These are phyloP conservation scores for Trichaptum fuscoviolaceum DNA, from an alignment of 768 basidiomycete genomes.

Conservation along the genomic window DNA sequence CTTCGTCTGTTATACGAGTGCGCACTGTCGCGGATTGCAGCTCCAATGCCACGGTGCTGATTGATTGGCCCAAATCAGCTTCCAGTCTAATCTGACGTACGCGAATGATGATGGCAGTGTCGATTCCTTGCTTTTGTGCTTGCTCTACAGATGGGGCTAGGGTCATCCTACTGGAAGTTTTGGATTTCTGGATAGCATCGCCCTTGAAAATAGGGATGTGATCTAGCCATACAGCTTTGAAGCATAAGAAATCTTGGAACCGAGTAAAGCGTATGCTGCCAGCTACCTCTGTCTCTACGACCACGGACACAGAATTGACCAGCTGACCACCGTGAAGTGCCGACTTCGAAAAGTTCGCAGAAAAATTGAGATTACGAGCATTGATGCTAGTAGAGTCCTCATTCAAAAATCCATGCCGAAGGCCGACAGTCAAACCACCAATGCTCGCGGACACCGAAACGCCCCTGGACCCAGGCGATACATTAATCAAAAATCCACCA, in stretches of 20 bases:
- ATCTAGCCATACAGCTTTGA: slow-evolving; percentile 94
- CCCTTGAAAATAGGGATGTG: slow-evolving; percentile 71
- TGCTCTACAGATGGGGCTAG: slow-evolving; percentile 7
- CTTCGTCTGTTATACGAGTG: slow-evolving; percentile 55
- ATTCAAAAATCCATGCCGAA: slow-evolving; percentile 82
- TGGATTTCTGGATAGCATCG: slow-evolving; percentile 16
- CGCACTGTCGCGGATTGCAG: slow-evolving; percentile 59
- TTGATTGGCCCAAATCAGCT: slow-evolving; percentile 83
- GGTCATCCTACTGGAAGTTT: not conserved
- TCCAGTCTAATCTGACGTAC: slow-evolving; percentile 69
- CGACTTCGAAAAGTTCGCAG: slow-evolving; percentile 59
- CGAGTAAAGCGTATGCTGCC: slow-evolving; percentile 79
- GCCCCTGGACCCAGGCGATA: slow-evolving; percentile 68
- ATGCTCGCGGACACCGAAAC: slow-evolving; percentile 74
- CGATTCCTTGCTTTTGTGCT: slow-evolving; percentile 39
- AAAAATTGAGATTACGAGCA: slow-evolving; percentile 78
- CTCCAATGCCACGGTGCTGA: slow-evolving; percentile 64
- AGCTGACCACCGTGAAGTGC: slow-evolving; percentile 30
- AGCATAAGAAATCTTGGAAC: slow-evolving; percentile 87
- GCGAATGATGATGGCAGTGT: slow-evolving; percentile 60
- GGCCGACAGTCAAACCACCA: slow-evolving; percentile 71
- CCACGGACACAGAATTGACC: slow-evolving; percentile 59
- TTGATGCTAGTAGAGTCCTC: slow-evolving; percentile 78
- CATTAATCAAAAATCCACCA: slow-evolving; percentile 81
- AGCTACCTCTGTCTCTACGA: slow-evolving; percentile 81